A percentile compares a stretch with the other conserved stretches of the same genome.
These are phyloP conservation scores for Sphaerosporella brunnea DNA, from an alignment of 495 filamentous ascomycete species.

Conservation along the genomic window DNA sequence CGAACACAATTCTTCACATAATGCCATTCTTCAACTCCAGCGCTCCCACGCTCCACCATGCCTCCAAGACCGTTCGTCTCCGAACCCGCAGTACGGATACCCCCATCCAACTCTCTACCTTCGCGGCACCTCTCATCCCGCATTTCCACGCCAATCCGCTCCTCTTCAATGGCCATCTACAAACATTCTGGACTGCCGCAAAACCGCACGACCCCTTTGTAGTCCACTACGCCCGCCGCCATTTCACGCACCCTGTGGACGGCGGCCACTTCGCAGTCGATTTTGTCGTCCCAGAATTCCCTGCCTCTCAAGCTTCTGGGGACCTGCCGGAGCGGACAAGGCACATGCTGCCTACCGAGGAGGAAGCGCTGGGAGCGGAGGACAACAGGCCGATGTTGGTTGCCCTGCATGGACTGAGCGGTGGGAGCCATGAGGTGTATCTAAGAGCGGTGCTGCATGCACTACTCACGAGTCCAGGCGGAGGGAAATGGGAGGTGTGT, in stretches of 20 bases:
- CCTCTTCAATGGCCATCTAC: constrained; percentile 77
- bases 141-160: constrained; percentile 21
- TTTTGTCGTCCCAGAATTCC: constrained; percentile 46
- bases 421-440: constrained; percentile 81
- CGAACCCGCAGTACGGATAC: background rate
- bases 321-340: constrained; percentile 59
- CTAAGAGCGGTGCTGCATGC: constrained; percentile 61
- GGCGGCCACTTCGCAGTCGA: constrained; percentile 72
- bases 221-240: constrained; percentile 65
- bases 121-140: constrained; percentile 14
- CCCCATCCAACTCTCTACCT: constrained; percentile 20
- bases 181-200: constrained; percentile 71
- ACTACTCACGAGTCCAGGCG: constrained; percentile 31
- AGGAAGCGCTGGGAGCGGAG: constrained; percentile 42
- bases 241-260: constrained; percentile 40
- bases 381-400: constrained; percentile 79
- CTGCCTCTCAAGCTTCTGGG: constrained; percentile 40
- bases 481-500: constrained; percentile 77
- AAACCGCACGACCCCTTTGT: constrained; percentile 46
- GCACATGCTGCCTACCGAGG: constrained; percentile 47
- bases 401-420: constrained; percentile 68
- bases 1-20: too few relatives aligned
- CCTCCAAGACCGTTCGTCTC: background rate
- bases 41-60: background rate
- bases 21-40: background rate